These are phyloP conservation scores for Buddleja alternifolia DNA, from an alignment of 257 asterid species.

Conservation along the genomic window DNA sequence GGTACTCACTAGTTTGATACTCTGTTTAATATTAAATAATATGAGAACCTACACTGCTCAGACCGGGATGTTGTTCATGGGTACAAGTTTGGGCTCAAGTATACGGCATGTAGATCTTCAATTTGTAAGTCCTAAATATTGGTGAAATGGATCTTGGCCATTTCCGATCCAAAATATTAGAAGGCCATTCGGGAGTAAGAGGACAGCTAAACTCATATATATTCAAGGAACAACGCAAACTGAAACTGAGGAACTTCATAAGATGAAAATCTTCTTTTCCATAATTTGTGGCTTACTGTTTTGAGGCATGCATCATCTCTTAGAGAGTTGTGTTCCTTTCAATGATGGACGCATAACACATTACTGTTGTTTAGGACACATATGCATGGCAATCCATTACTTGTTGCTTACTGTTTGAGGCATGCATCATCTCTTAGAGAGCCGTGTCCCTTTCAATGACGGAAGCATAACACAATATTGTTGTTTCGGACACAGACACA, in stretches of 20 bases:
- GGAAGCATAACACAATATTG: too few relatives aligned
- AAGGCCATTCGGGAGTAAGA: too few relatives aligned
- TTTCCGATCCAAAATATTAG: too few relatives aligned
- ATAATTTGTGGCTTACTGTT: not conserved
- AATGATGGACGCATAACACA: too few relatives aligned
- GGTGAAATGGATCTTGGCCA: not conserved
- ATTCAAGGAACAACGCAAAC: too few relatives aligned
- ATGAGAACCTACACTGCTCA: not conserved
- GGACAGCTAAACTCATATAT: too few relatives aligned
- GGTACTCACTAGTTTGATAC: not conserved
- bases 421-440: not conserved
- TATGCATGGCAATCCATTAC: not conserved
- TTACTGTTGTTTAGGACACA: too few relatives aligned
- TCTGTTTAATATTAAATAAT: not conserved
- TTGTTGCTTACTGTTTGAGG: not conserved
- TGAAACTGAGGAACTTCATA: too few relatives aligned
- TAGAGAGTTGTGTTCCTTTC: too few relatives aligned
- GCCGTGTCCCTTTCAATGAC: too few relatives aligned
- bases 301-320: not conserved
- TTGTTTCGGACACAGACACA: too few relatives aligned
- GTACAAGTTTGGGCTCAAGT: constrained; percentile 11
- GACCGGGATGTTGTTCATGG: not conserved
- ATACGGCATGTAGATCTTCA: constrained; percentile 4
- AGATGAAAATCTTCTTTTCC: not conserved
- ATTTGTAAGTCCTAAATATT: not conserved